These are phyloP conservation scores for Monilinia vaccinii-corymbosi DNA, from an alignment of 2,329 filamentous ascomycete genomes.

Conservation along the genomic window DNA sequence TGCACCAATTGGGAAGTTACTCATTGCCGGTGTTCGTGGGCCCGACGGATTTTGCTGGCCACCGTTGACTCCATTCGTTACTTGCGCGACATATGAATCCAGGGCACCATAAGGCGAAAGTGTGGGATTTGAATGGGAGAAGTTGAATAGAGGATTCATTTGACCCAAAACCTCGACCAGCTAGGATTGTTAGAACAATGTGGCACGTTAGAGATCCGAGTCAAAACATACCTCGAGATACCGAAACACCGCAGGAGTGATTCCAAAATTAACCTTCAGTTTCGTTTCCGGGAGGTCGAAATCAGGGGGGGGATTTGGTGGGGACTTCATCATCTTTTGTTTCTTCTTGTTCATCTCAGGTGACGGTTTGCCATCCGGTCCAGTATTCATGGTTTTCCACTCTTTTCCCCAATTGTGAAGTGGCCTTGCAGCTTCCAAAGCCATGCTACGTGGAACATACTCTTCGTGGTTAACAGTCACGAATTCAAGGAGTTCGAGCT, in stretches of 20 bases:
- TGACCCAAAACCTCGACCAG: slow-evolving; percentile 58
- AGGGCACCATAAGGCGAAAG: slow-evolving; percentile 50
- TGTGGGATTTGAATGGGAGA: slow-evolving; percentile 44
- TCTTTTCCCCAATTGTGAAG: slow-evolving; percentile 57
- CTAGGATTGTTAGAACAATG: slow-evolving; percentile 21
- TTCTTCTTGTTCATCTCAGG: slow-evolving; percentile 64
- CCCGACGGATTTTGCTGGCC: slow-evolving; percentile 20
- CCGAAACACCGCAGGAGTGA: slow-evolving; percentile 52
- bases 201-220: not conserved
- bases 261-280: slow-evolving; percentile 47
- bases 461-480: slow-evolving; percentile 69
- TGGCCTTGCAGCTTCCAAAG: slow-evolving; percentile 52
- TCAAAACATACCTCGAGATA: slow-evolving; percentile 48
- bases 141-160: slow-evolving; percentile 55
- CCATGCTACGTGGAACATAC: slow-evolving; percentile 63
- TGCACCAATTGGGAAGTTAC: slow-evolving; percentile 45
- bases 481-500: slow-evolving; percentile 80
- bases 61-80: slow-evolving; percentile 24
- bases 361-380: slow-evolving; percentile 46
- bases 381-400: slow-evolving; percentile 50
- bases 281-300: slow-evolving; percentile 50
- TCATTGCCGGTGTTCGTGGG: slow-evolving; percentile 27
- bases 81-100: slow-evolving; percentile 47
- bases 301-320: slow-evolving; percentile 49
- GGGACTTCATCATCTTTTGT: slow-evolving; percentile 48